Percentiles rank a stretch among this genome's conserved stretches.
phyloP scores from a whole-genome alignment of 768 basidiomycete genomes.

The Lentinus tigrinus region DNA sequence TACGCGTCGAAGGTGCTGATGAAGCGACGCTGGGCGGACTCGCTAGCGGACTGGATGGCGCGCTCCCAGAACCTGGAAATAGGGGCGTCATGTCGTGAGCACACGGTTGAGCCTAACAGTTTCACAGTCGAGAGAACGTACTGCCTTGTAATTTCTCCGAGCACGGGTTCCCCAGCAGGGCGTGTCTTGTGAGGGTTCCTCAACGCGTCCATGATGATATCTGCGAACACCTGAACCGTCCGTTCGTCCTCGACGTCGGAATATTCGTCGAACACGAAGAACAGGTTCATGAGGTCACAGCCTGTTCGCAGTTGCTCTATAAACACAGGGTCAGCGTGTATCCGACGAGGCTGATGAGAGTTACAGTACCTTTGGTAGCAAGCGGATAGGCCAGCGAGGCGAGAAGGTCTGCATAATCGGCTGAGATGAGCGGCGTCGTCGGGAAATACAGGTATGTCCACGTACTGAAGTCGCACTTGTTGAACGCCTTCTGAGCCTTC shows the following conservation, averaged over 20 bases:
- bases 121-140: constrained; percentile 4
- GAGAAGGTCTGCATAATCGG: constrained; percentile 5
- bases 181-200: constrained; percentile 21
- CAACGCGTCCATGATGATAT: constrained; percentile 27
- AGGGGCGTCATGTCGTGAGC: not conserved
- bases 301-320: constrained; percentile 9
- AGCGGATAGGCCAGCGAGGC: constrained; percentile 11
- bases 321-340: not conserved
- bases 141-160: constrained; percentile 26
- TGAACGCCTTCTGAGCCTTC: constrained; percentile 26
- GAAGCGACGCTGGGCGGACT: constrained; percentile 15
- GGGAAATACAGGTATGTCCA: not conserved
- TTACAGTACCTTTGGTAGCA: not conserved
- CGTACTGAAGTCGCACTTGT: constrained; percentile 27
- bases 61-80: constrained; percentile 18
- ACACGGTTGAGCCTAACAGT: not conserved
- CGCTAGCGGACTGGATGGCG: constrained; percentile 10
- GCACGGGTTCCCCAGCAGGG: constrained; percentile 17
- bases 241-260: constrained; percentile 17
- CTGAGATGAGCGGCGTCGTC: not conserved
- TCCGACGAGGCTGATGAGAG: too few relatives aligned
- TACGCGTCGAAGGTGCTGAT: constrained; percentile 23
- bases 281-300: constrained; percentile 28
- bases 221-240: constrained; percentile 10
- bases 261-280: constrained; percentile 30